Evolutionary conservation across 176 grass and related monocot genomes (phyloP).

Genomic region (Thinopyrum elongatum): DNA sequence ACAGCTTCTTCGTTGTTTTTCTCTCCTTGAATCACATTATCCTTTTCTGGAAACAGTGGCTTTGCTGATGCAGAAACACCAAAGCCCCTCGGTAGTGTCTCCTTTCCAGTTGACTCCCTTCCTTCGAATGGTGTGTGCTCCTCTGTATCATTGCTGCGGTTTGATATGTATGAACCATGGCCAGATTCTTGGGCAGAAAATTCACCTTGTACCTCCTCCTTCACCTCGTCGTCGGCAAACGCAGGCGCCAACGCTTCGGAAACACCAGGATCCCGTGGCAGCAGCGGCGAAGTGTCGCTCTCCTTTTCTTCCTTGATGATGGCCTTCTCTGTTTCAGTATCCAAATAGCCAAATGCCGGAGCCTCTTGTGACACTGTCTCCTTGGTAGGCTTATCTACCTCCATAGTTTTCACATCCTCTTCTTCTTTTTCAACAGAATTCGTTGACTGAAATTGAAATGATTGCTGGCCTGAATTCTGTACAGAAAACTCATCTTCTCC

Average conservation of each 20-base stretch:
- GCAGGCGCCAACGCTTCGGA: background rate
- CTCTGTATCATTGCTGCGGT: background rate
- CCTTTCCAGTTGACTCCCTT: background rate
- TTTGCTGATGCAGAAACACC: background rate
- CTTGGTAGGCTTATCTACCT: background rate
- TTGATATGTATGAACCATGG: background rate
- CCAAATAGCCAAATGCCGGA: background rate
- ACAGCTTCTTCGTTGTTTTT: background rate
- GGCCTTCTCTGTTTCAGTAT: background rate
- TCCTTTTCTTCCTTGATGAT: background rate
- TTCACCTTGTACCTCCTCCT: background rate
- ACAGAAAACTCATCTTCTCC: background rate
- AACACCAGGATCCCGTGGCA: background rate
- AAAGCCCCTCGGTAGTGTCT: background rate
- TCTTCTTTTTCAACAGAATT: background rate
- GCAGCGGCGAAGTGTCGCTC: background rate
- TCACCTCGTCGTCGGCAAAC: background rate
- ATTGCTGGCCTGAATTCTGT: background rate
- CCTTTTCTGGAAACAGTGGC: background rate
- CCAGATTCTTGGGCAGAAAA: background rate
- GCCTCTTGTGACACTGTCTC: background rate
- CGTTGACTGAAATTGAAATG: background rate
- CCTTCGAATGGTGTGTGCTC: background rate
- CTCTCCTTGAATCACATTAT: background rate
- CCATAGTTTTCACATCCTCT: background rate